Conservation (phyloP, 352 stramenopile species). For the Pythium myriotylum region DNA sequence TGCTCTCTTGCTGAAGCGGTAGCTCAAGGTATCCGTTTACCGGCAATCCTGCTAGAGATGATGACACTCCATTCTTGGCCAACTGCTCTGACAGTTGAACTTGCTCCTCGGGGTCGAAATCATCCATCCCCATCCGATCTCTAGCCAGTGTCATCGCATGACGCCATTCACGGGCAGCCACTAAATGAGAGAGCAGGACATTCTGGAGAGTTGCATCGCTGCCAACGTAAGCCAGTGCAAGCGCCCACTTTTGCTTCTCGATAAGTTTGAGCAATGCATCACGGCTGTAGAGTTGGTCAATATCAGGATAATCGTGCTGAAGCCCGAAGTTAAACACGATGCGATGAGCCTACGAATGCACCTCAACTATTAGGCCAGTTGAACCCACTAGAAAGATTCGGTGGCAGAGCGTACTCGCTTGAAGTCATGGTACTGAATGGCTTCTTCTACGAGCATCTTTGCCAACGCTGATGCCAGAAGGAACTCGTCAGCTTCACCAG, state of each 20-base stretch:
- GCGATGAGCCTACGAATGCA: conserved; percentile 51
- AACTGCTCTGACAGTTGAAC: background rate
- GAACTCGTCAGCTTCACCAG: no score
- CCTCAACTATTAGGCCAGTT: background rate
- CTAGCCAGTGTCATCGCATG: conserved; percentile 32
- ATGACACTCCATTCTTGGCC: background rate
- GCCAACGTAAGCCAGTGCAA: conserved; percentile 65
- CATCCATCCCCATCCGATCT: conserved; percentile 37
- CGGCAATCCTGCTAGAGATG: conserved; percentile 20
- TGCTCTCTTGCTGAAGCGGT: conserved; percentile 11
- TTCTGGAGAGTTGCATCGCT: conserved; percentile 51
- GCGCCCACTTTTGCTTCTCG: conserved; percentile 60
- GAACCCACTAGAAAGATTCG: background rate
- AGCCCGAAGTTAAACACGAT: conserved; percentile 55
- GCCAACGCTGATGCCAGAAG: conserved; percentile 31
- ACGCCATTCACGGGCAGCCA: conserved; percentile 34
- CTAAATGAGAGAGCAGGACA: conserved; percentile 50
- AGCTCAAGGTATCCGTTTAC: conserved; percentile 40
- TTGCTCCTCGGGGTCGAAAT: conserved; percentile 41
- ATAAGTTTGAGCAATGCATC: conserved; percentile 62
- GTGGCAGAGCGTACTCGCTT: conserved; percentile 41
- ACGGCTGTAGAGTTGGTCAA: conserved; percentile 67
- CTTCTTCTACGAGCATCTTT: conserved; percentile 50
- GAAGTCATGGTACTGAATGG: conserved; percentile 55
- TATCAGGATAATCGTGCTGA: conserved; percentile 55